Conservation (phyloP, 352 stramenopile species). For the Pythium dissotocum region DNA sequence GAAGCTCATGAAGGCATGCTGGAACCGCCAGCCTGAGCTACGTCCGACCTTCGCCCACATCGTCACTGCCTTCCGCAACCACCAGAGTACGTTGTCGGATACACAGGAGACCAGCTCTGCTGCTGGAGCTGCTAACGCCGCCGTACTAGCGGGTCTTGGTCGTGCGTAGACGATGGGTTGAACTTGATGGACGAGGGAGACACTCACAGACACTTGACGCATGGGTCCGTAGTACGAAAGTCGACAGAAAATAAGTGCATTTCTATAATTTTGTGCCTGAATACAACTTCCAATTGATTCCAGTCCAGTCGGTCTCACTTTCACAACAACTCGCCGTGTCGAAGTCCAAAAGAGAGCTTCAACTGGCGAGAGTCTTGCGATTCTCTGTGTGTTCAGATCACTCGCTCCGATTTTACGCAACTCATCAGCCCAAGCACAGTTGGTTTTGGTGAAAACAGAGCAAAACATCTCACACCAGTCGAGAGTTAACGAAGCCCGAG, state of each 20-base stretch:
- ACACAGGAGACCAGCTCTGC: conserved; percentile 5
- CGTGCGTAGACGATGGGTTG: neutral
- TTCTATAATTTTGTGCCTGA: conserved; percentile 5
- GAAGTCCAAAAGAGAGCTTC: too few species aligned
- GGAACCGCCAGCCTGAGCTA: conserved; percentile 69
- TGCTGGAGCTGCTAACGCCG: conserved; percentile 8
- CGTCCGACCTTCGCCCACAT: conserved; percentile 71
- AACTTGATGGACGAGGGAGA: too few species aligned
- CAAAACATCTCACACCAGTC: too few species aligned
- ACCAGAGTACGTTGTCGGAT: conserved; percentile 16
- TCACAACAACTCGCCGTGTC: too few species aligned
- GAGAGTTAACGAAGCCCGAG: conserved; percentile 40
- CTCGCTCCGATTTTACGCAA: too few species aligned
- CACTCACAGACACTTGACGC: too few species aligned
- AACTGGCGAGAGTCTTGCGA: too few species aligned
- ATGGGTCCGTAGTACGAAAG: too few species aligned
- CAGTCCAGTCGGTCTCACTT: neutral
- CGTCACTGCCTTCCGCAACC: conserved; percentile 57
- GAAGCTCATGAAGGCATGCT: conserved; percentile 72
- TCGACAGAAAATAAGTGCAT: neutral
- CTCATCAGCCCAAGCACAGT: too few species aligned
- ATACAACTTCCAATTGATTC: neutral
- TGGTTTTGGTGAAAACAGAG: too few species aligned
- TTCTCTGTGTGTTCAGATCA: too few species aligned
- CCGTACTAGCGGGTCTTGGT: conserved; percentile 12